phyloP scores from a whole-genome alignment of 257 asterid genomes.

The Jaltomata sinuosa region DNA sequence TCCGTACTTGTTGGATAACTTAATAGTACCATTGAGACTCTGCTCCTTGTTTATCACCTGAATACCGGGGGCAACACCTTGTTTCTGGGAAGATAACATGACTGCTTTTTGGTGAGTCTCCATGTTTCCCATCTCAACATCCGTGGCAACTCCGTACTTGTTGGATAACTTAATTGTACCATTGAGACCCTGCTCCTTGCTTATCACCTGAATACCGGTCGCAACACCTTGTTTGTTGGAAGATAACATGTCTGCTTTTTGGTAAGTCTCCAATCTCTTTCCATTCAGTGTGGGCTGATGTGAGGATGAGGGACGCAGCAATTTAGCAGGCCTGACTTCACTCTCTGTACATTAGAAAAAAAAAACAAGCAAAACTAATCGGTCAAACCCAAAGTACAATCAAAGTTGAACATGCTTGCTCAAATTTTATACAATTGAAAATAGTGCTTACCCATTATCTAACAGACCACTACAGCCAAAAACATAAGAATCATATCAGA shows the following conservation, averaged over 20 bases:
- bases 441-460: neutral
- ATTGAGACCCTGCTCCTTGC: conserved; percentile 21
- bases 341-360: conserved; percentile 36
- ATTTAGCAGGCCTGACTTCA: conserved; percentile 49
- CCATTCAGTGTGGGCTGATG: conserved; percentile 42
- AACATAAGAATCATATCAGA: neutral
- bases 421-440: neutral
- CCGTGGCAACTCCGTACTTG: conserved; percentile 16
- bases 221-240: conserved; percentile 21
- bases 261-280: conserved; percentile 29
- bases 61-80: conserved; percentile 13
- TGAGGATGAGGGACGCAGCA: conserved; percentile 25
- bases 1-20: conserved; percentile 22
- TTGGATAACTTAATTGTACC: conserved; percentile 32
- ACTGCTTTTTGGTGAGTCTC: conserved; percentile 14
- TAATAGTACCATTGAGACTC: conserved; percentile 33
- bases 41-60: conserved; percentile 13
- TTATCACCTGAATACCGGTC: conserved; percentile 12
- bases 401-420: conserved; percentile 1
- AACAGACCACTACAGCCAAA: neutral
- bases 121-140: conserved; percentile 12
- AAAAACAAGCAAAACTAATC: conserved; percentile 20
- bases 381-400: conserved; percentile 10
- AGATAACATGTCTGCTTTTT: conserved; percentile 18
- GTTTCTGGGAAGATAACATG: conserved; percentile 20